Percentiles rank a stretch among this genome's conserved stretches.
These are phyloP conservation scores for Spathaspora sp. DNA, from an alignment of 1,139 yeast genomes.

Conservation along the genomic window DNA sequence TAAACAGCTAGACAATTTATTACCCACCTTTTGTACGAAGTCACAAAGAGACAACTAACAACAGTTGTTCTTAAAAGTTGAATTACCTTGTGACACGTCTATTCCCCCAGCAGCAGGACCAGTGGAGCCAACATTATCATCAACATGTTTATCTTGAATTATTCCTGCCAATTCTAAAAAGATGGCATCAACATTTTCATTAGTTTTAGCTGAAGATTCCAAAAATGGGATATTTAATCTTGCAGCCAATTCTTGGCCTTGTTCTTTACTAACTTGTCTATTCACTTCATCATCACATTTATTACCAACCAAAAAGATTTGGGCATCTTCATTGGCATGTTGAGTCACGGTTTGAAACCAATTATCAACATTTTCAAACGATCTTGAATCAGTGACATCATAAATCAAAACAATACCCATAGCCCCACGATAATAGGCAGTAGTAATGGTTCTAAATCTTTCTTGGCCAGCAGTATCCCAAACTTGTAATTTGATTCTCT, in stretches of 20 bases:
- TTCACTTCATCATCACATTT: slow-evolving; percentile 85
- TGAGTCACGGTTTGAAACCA: slow-evolving; percentile 96
- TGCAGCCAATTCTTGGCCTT: slow-evolving; percentile 87
- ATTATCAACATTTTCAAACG: slow-evolving; percentile 81
- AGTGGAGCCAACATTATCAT: slow-evolving; percentile 26
- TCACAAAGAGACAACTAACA: slow-evolving; percentile 26
- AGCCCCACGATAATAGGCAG: slow-evolving; percentile 98
- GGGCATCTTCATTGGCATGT: slow-evolving; percentile 95
- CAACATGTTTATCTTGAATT: slow-evolving; percentile 75
- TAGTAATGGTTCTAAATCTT: slow-evolving; percentile 95
- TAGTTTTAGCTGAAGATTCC: slow-evolving; percentile 95
- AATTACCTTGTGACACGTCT: slow-evolving; percentile 42
- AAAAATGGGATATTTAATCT: slow-evolving; percentile 87
- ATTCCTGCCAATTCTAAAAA: slow-evolving; percentile 88
- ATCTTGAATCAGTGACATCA: slow-evolving; percentile 93
- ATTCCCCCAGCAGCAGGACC: slow-evolving; percentile 35
- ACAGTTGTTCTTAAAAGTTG: slow-evolving; percentile 37
- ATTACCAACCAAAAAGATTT: slow-evolving; percentile 90
- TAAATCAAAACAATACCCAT: slow-evolving; percentile 96
- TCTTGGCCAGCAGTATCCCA: slow-evolving; percentile 99
- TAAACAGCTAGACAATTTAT: background rate
- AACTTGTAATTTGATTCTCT: slow-evolving; percentile 89
- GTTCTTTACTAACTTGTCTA: slow-evolving; percentile 77
- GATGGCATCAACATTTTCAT: slow-evolving; percentile 86
- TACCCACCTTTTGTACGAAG: background rate